Evolutionary conservation across 2,329 filamentous ascomycete genomes (phyloP), one percentile per base, ranked within the genome.

Genomic region (Cladophialophora psammophila): DNA sequence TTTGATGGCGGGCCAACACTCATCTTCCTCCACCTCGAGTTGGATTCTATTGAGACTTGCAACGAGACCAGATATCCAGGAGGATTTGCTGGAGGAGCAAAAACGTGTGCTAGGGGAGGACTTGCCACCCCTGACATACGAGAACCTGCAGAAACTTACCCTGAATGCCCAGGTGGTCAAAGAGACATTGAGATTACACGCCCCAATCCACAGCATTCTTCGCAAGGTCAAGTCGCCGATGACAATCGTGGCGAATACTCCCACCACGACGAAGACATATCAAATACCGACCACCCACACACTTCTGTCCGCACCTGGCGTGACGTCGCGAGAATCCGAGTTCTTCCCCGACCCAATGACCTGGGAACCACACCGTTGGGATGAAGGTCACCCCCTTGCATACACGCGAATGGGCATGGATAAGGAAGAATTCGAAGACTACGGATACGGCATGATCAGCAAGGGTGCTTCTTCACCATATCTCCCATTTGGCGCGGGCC

Each of bases 361-460:
- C 60, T 98, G 94, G 94, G 90, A 97, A 76, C 94, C 94, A 58
- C 92, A 95, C 80, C 90, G 94, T 65, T 98, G 94, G 94, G 88
- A 93, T 73, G 84, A 87, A 69, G 87, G 86, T 65, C 50, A 81
- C 83, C 62, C 84, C 85, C 69, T 86, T 82, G 32, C 85, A 84
- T 60, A 84, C 72, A 65, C 80, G 68, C 79, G 77, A 64, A 71
- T 76, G 26, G 81, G 81, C 57, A 80, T 82, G 20, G 85, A 86
- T 38, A 87, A 88, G 31, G 74, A 90, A 75, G 91, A 90, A 81
- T 93, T 92, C 81, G 87, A 94, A 68, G 94, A 97, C 78, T 97
- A 97, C 78, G 94, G 94, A 38, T 97, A 96, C 79, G 94, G 94
- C 69, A 84, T 96, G 59, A 91, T 97, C 72, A 94, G 88, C 85